Base-by-base conservation (phyloP, 2,329 filamentous ascomycete genomes). In the Hypoxylon sp. region DNA sequence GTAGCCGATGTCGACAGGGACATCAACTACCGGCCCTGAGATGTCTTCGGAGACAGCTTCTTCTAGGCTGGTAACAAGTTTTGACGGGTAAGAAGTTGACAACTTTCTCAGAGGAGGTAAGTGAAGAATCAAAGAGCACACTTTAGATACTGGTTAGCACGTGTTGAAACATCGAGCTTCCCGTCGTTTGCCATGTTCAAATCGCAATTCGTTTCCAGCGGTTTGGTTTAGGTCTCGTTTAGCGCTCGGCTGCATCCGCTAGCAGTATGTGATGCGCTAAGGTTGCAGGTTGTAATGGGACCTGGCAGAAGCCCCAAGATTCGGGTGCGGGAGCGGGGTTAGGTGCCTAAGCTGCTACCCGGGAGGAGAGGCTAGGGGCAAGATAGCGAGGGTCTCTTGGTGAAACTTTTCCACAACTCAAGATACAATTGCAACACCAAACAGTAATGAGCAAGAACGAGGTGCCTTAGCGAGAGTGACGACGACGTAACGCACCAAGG, bases 131-230 rank as follows among this genome's bases (percentile, higher is more conserved):
- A 3, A n/a, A 21, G 3, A 10, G 57, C 68, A 61, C 54, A 71
- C 69, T 67, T 66, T 11, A 69, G 48, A 47, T 64, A 64, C 15
- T 70, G 66, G n/a, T 63, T 63, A 33, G 67, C 67, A 50, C 63
- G 54, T 46, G 62, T 46, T 15, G 69, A 68, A 45, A 54, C 66
- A 46, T 64, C 54, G 27, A 55, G 53, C 51, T 64, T 63, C 27
- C 51, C 54, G 46, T 64, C 63, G 45, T 29, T 53, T 42, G 64
- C 64, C 67, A 68, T 69, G 23, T 63, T n/a, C 33, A 31, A 20
- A 7, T 18, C 38, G 4, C 10, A 29, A 7, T 41, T 10, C n/a
- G 10, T 55, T 46, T 58, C 54, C 48, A 55, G 49, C 29, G 42
- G 38, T 46, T 29, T 43, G 42, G 50, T 56, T 62, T 56, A 55